Conservation (phyloP, 139 green algal species). For the Picochlorum sp. region DNA sequence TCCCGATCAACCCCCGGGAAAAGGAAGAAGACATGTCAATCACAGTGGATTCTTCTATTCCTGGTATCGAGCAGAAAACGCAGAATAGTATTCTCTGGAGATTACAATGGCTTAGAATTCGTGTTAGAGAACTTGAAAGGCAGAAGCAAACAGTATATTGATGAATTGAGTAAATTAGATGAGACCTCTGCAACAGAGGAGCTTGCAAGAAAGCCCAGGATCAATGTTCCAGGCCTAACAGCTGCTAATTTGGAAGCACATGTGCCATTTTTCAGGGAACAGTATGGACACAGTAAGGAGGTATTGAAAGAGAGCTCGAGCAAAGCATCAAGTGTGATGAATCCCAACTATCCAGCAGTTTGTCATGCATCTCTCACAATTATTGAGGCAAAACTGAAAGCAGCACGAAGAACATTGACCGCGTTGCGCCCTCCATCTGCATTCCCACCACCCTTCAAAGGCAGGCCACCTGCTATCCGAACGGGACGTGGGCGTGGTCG, state of each 20-base stretch:
- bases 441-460: neutral
- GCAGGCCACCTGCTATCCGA: neutral
- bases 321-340: neutral
- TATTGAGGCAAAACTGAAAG: neutral
- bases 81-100: constrained; percentile 33
- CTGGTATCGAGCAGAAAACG: no score
- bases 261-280: neutral
- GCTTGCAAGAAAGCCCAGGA: no score
- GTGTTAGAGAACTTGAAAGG: constrained; percentile 25
- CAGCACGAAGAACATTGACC: neutral
- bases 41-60: no score
- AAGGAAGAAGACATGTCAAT: no score
- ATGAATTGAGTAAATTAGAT: neutral
- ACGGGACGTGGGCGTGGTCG: constrained; percentile 3
- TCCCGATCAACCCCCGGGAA: neutral
- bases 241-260: neutral
- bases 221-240: no score
- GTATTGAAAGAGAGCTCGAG: neutral
- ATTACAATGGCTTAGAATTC: constrained; percentile 33
- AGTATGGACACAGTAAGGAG: neutral
- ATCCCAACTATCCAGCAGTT: neutral
- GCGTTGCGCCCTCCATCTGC: neutral
- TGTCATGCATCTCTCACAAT: neutral
- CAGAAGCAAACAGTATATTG: constrained; percentile 17
- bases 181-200: neutral